Conservation (phyloP, 2,329 filamentous ascomycete species). For the Rhexocercosporidium sp. region DNA sequence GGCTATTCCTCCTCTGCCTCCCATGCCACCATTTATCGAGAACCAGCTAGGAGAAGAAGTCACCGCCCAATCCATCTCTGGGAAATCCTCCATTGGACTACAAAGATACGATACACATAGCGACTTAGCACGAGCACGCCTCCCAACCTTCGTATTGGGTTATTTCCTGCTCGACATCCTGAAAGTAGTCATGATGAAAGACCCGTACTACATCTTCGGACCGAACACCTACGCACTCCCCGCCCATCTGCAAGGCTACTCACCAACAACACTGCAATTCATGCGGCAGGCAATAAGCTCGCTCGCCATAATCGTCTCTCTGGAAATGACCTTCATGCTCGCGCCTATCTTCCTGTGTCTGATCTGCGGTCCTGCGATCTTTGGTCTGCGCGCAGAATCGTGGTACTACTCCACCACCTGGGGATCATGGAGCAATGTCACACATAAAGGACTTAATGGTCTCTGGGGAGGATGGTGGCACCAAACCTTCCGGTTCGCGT, state of each 20-base stretch:
- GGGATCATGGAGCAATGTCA: slow-evolving; percentile 57
- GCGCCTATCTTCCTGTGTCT: slow-evolving; percentile 62
- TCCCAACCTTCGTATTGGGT: slow-evolving; percentile 54
- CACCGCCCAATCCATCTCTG: slow-evolving; percentile 41
- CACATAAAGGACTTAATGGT: slow-evolving; percentile 75
- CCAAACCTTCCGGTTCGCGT: slow-evolving; percentile 81
- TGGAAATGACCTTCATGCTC: slow-evolving; percentile 65
- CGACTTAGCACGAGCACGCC: slow-evolving; percentile 52
- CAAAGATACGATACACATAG: slow-evolving; percentile 48
- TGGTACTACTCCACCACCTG: slow-evolving; percentile 68
- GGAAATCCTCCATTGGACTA: slow-evolving; percentile 53
- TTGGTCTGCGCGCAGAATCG: slow-evolving; percentile 59
- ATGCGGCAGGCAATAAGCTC: slow-evolving; percentile 64
- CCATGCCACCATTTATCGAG: slow-evolving; percentile 50
- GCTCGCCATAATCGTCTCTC: slow-evolving; percentile 60
- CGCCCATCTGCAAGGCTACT: slow-evolving; percentile 49
- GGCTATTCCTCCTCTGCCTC: slow-evolving; percentile 56
- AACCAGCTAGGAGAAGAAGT: slow-evolving; percentile 46
- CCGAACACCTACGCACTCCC: slow-evolving; percentile 51
- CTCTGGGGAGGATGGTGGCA: slow-evolving; percentile 93
- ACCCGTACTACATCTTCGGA: slow-evolving; percentile 76
- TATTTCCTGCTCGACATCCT: slow-evolving; percentile 75
- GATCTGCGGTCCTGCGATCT: slow-evolving; percentile 54
- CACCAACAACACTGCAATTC: slow-evolving; percentile 52
- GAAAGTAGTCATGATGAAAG: slow-evolving; percentile 71